phyloP scores from a whole-genome alignment of 2,329 filamentous ascomycete genomes.

The Stagonosporopsis rhizophila region DNA sequence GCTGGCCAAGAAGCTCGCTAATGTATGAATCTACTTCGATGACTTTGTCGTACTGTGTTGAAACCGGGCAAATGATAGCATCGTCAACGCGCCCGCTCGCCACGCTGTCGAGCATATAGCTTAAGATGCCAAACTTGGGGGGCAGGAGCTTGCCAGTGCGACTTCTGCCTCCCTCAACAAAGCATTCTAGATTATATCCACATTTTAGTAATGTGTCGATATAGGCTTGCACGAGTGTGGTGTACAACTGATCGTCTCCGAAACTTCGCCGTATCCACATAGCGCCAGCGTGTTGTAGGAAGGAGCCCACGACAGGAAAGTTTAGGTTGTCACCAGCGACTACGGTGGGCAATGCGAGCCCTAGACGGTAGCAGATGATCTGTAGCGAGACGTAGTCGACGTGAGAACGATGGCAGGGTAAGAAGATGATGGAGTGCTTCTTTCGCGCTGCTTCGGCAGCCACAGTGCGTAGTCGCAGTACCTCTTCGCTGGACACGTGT shows the following conservation, averaged over 20 bases:
- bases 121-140: conserved; percentile 94
- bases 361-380: conserved; percentile 92
- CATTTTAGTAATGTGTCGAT: conserved; percentile 90
- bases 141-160: conserved; percentile 91
- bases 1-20: conserved; percentile 88
- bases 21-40: conserved; percentile 94
- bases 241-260: conserved; percentile 88
- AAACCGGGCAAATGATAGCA: conserved; percentile 92
- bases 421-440: conserved; percentile 94
- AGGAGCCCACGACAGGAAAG: conserved; percentile 86
- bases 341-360: conserved; percentile 86
- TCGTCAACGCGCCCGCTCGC: conserved; percentile 88
- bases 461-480: conserved; percentile 79
- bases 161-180: conserved; percentile 95
- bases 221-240: conserved; percentile 92
- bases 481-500: conserved; percentile 94
- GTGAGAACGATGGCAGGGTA: conserved; percentile 93
- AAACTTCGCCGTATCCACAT: conserved; percentile 97
- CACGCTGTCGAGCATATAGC: conserved; percentile 88
- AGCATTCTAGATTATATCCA: conserved; percentile 95
- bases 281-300: conserved; percentile 91
- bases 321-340: conserved; percentile 97
- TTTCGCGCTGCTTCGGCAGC: conserved; percentile 83
- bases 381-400: conserved; percentile 96
- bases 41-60: conserved; percentile 98